These are phyloP conservation scores for Cynara cardunculus DNA, from an alignment of 129 eudicot species.

Conservation along the genomic window DNA sequence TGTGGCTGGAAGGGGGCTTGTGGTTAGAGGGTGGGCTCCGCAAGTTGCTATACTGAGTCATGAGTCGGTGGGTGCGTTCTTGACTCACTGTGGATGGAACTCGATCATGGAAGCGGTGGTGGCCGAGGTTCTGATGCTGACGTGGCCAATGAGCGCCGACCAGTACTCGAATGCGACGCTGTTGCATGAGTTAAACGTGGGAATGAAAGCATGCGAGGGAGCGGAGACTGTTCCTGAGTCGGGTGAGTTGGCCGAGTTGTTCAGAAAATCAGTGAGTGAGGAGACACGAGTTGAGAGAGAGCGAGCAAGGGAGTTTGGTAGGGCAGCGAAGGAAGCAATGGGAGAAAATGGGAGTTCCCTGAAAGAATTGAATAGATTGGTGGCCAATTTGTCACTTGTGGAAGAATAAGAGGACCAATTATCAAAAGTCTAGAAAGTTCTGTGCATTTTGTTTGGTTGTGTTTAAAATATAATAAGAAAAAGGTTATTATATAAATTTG, in stretches of 20 bases:
- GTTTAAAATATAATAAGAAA: too few relatives aligned
- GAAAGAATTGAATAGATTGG: slow-evolving; percentile 32
- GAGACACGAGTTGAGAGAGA: slow-evolving; percentile 26
- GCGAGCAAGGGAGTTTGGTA: slow-evolving; percentile 27
- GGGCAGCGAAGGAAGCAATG: slow-evolving; percentile 33
- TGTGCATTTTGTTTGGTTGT: not conserved
- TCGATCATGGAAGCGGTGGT: slow-evolving; percentile 48
- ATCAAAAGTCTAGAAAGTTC: not conserved
- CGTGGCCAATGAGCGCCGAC: slow-evolving; percentile 85
- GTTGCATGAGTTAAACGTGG: slow-evolving; percentile 52
- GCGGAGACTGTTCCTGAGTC: slow-evolving; percentile 36
- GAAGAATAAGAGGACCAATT: not conserved
- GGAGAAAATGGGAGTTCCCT: slow-evolving; percentile 45
- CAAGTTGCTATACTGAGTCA: slow-evolving; percentile 61
- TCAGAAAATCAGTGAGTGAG: slow-evolving; percentile 20
- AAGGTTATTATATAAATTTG: too few relatives aligned
- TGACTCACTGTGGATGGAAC: slow-evolving; percentile 81
- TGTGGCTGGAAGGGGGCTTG: slow-evolving; percentile 48
- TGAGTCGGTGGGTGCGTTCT: slow-evolving; percentile 43
- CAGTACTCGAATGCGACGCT: slow-evolving; percentile 52
- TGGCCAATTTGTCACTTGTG: slow-evolving; percentile 8
- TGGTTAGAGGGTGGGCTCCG: slow-evolving; percentile 69
- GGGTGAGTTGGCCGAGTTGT: slow-evolving; percentile 31
- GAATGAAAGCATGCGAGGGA: slow-evolving; percentile 52
- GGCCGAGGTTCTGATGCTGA: slow-evolving; percentile 57